These are phyloP conservation scores for Hypoxylon fuscum DNA, from an alignment of 495 filamentous ascomycete species.

Conservation along the genomic window DNA sequence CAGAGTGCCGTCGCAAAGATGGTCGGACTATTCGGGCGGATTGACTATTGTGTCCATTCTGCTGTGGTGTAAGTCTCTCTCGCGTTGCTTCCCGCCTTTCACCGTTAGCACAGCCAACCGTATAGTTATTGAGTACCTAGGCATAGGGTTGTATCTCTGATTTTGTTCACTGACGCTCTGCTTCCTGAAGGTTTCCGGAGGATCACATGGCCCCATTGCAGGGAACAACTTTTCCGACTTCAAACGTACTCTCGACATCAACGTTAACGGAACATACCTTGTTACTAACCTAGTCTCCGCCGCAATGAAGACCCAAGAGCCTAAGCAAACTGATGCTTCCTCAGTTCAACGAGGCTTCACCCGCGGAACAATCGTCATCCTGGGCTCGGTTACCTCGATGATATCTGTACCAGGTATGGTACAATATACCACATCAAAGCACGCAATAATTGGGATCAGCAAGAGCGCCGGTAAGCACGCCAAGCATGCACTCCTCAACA, in stretches of 20 bases:
- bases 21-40: constrained; percentile 42
- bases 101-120: neutral
- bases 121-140: no score
- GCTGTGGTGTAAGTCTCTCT: constrained; percentile 45
- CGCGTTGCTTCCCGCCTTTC: neutral
- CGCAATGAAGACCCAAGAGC: constrained; percentile 24
- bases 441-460: constrained; percentile 59
- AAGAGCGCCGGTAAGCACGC: constrained; percentile 49
- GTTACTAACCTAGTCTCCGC: constrained; percentile 1
- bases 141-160: no score
- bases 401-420: constrained; percentile 32
- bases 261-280: constrained; percentile 26
- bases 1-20: constrained; percentile 42
- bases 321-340: neutral
- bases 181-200: neutral
- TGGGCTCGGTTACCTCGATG: constrained; percentile 56
- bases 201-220: neutral
- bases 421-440: constrained; percentile 59
- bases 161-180: neutral
- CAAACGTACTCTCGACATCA: neutral
- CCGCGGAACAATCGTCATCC: constrained; percentile 58
- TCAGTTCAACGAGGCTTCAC: constrained; percentile 12
- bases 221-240: constrained; percentile 11
- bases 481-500: constrained; percentile 33
- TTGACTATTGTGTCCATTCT: constrained; percentile 51